phyloP scores from a whole-genome alignment of 495 filamentous ascomycete species.

The Hypoxylon fuscum region DNA sequence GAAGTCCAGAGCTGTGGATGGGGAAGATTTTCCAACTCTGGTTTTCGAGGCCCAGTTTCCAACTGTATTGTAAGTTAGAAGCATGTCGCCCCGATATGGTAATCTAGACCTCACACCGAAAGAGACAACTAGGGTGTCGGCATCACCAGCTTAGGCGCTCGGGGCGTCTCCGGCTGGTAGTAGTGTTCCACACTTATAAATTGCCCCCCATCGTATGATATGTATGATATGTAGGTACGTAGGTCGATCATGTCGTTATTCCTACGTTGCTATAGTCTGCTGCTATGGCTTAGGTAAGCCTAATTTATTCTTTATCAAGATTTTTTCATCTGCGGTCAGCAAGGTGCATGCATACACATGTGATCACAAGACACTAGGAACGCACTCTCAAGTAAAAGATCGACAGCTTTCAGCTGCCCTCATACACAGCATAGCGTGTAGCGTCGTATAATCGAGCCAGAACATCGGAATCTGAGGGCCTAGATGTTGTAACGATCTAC shows the following conservation, averaged over 20 bases:
- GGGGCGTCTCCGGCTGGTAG: neutral
- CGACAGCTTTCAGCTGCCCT: slow-evolving; percentile 18
- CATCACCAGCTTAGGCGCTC: neutral
- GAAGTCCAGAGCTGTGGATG: neutral
- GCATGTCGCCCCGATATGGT: too few relatives aligned
- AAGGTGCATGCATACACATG: slow-evolving; percentile 38
- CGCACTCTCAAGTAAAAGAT: slow-evolving; percentile 16
- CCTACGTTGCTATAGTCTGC: slow-evolving; percentile 1
- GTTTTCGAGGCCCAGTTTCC: neutral
- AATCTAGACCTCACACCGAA: neutral
- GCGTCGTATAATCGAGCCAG: slow-evolving; percentile 23
- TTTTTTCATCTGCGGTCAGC: slow-evolving; percentile 31
- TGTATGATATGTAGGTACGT: neutral
- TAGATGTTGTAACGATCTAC: slow-evolving; percentile 10
- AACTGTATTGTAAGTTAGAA: too few relatives aligned
- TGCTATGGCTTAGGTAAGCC: slow-evolving; percentile 27
- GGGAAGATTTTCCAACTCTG: neutral
- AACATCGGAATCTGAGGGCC: slow-evolving; percentile 12
- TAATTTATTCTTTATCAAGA: neutral
- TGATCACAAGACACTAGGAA: slow-evolving; percentile 38
- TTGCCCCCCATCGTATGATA: neutral
- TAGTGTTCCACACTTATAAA: neutral
- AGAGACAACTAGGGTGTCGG: neutral
- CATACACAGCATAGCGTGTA: slow-evolving; percentile 13
- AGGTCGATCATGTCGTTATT: neutral